Evolutionary conservation across 441 rosid species (phyloP).

Genomic region (Kokia cookei): DNA sequence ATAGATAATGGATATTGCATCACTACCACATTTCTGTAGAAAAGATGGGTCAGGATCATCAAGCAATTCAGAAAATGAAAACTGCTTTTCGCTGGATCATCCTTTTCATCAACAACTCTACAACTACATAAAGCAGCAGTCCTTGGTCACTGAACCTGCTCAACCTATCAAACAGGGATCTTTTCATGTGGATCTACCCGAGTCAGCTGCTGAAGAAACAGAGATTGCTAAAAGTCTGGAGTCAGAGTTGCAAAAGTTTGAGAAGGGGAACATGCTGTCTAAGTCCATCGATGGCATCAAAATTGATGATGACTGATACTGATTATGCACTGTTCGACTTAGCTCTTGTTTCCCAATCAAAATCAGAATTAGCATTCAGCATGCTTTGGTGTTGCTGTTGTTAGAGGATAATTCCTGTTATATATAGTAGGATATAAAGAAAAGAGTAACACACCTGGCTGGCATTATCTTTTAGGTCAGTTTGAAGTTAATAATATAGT

Average conservation of each 20-base stretch:
- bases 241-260: conserved; percentile 66
- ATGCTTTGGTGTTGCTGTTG: neutral
- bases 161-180: conserved; percentile 78
- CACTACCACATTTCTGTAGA: conserved; percentile 92
- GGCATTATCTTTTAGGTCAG: neutral
- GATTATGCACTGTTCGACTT: neutral
- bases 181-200: conserved; percentile 76
- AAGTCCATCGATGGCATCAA: conserved; percentile 24
- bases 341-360: neutral
- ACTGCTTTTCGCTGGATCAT: conserved; percentile 71
- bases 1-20: conserved; percentile 72
- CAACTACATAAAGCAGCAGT: conserved; percentile 71
- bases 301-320: conserved; percentile 26
- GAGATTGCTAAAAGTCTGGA: conserved; percentile 70
- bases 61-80: conserved; percentile 29
- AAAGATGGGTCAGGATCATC: conserved; percentile 85
- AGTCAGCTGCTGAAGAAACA: conserved; percentile 47
- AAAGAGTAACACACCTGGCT: neutral
- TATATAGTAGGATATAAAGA: conserved; percentile 5
- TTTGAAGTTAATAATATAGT: neutral
- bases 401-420: conserved; percentile 4
- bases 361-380: neutral
- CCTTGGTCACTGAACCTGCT: conserved; percentile 19
- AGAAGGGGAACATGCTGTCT: conserved; percentile 32
- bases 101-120: conserved; percentile 85